Percentiles rank a stretch among this genome's conserved stretches.
Evolutionary conservation across 345 rosid species (phyloP).

Genomic region (Turritis glabra): DNA sequence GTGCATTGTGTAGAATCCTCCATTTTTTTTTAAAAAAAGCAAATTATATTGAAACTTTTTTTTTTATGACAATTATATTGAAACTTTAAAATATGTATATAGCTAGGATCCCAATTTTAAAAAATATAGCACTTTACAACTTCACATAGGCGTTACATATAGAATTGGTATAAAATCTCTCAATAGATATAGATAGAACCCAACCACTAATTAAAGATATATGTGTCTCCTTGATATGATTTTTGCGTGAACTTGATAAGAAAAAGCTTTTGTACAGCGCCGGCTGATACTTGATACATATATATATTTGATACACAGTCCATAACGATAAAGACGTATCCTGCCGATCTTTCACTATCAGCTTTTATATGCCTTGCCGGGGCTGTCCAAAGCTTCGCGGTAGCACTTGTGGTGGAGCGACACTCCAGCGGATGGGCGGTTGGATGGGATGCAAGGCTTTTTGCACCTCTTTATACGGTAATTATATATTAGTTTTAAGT

Average conservation of each 20-base stretch:
- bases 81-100: no score
- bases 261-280: not conserved
- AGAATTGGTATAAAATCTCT: no score
- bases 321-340: constrained; percentile 61
- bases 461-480: constrained; percentile 66
- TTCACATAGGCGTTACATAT: no score
- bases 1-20: no score
- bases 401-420: constrained; percentile 53
- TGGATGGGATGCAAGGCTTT: constrained; percentile 71
- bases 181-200: no score
- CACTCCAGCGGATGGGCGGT: constrained; percentile 60
- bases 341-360: constrained; percentile 61
- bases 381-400: constrained; percentile 51
- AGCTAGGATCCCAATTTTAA: no score
- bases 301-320: constrained; percentile 42
- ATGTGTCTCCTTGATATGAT: not conserved
- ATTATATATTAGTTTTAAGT: not conserved
- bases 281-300: not conserved
- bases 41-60: no score
- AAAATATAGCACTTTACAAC: no score
- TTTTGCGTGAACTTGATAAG: not conserved
- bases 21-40: no score
- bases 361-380: constrained; percentile 68
- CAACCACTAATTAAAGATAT: no score
- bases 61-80: no score